Evolutionary conservation across 768 basidiomycete genomes (phyloP), one percentile per base, ranked within the genome.

Genomic region (Boletus subparvulus): DNA sequence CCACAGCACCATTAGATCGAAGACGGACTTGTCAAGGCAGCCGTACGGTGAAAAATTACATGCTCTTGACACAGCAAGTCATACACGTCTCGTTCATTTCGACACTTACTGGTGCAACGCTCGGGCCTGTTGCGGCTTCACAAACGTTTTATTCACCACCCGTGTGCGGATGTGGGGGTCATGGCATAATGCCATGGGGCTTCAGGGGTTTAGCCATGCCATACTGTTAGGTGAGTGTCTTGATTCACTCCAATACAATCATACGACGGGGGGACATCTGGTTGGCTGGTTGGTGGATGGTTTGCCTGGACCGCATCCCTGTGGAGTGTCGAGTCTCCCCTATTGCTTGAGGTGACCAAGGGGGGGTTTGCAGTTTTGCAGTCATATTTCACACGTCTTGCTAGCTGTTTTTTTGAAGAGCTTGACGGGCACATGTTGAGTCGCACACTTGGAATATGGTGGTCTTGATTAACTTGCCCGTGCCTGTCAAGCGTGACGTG

Each of bases 401-500:
- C 33, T 30, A 54, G 28, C 28, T 6, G 26, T 24, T 39, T 42
- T 60, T 57, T 69, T 58, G 61, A 60, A 40, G 59, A 6, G 11
- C 61, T 69, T 68, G 65, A 62, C 36, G 59, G 21, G 52, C 69
- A 71, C 69, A 67, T 59, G 63, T 62, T 69, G 63, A 71, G 68
- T 60, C 49, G 67, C 49, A 69, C 61, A 65, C 16, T 47, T 30
- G 44, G 52, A 55, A 52, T 28, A 62, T 68, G 35, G 67, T 70
- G 64, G 68, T 66, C 59, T 59, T 65, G 67, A 56, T 16, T 37
- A 55, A 72, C 66, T 72, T 70, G 68, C 70, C 69, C 70, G 53
- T n/a, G 52, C 24, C 19, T 14, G 37, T 55, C 17, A 24, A 49
- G 21, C 39, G 70, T 72, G 68, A 70, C 39, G 69, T 69, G 65